These are phyloP conservation scores for Pulveroboletus frians DNA, from an alignment of 768 basidiomycete species.

Conservation along the genomic window DNA sequence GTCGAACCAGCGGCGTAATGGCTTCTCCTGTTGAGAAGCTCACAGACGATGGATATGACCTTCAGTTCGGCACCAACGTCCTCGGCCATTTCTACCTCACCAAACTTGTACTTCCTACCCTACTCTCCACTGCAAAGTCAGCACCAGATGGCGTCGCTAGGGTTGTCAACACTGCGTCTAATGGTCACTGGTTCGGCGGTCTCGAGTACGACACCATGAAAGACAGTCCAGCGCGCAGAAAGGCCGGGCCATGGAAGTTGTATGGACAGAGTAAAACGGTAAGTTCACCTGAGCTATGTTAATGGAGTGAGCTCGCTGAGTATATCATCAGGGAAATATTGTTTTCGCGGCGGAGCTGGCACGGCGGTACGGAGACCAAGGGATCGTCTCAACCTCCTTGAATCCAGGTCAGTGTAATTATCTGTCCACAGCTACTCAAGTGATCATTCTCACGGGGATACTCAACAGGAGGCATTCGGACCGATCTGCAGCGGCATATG, in stretches of 20 bases:
- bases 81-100: conserved; percentile 36
- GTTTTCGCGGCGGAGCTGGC: conserved; percentile 40
- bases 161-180: conserved; percentile 33
- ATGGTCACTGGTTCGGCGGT: conserved; percentile 16
- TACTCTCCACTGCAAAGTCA: conserved; percentile 27
- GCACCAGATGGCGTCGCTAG: conserved; percentile 31
- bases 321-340: conserved; percentile 36
- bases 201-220: conserved; percentile 27
- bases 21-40: conserved; percentile 23
- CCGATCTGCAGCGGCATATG: conserved; percentile 22
- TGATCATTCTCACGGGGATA: neutral
- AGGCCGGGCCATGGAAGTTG: neutral
- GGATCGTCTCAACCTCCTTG: conserved; percentile 40
- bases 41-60: conserved; percentile 38
- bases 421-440: neutral
- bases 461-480: conserved; percentile 10
- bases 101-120: conserved; percentile 31
- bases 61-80: conserved; percentile 38
- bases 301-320: neutral
- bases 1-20: conserved; percentile 31
- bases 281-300: neutral
- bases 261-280: conserved; percentile 33
- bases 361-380: conserved; percentile 39
- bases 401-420: conserved; percentile 34
- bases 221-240: conserved; percentile 22